phyloP scores from a whole-genome alignment of 1,284 basidiomycete genomes.

The Gymnopus androsaceus region DNA sequence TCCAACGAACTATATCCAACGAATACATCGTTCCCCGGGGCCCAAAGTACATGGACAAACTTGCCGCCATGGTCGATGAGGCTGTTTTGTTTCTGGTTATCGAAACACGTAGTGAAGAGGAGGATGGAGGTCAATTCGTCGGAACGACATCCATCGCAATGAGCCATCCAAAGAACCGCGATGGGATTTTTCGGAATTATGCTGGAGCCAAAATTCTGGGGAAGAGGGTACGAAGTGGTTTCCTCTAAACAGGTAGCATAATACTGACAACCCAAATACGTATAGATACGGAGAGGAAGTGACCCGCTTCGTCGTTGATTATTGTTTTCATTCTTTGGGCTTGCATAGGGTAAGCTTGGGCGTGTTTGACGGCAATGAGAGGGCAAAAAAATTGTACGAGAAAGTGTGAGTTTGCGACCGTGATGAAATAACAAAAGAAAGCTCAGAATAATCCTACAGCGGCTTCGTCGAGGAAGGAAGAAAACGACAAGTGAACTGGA shows the following conservation, averaged over 20 bases:
- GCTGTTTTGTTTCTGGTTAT: constrained; percentile 36
- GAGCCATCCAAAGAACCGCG: constrained; percentile 30
- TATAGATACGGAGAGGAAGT: constrained; percentile 36
- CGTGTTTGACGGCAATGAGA: constrained; percentile 32
- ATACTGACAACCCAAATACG: too few species aligned
- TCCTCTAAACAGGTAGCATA: too few species aligned
- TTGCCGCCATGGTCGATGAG: constrained; percentile 30
- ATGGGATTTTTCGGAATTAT: constrained; percentile 30
- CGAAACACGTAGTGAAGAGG: constrained; percentile 26
- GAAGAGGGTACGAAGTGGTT: too few species aligned
- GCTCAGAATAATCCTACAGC: constrained; percentile 15
- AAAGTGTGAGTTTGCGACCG: constrained; percentile 27
- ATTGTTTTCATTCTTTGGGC: constrained; percentile 31
- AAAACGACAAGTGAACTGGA: constrained; percentile 28
- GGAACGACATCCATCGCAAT: constrained; percentile 36
- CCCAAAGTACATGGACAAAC: constrained; percentile 25
- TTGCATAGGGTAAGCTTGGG: constrained; percentile 32
- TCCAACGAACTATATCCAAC: constrained; percentile 33
- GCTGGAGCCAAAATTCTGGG: constrained; percentile 28
- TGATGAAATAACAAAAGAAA: not conserved
- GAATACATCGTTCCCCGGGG: constrained; percentile 29
- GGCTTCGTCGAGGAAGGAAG: constrained; percentile 34
- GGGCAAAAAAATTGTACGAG: constrained; percentile 30
- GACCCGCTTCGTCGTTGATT: constrained; percentile 31
- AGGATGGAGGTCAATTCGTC: constrained; percentile 32